A percentile compares a stretch with the other conserved stretches of the same genome.
phyloP scores from a whole-genome alignment of 177 flowering plant species.

The Tripterygium wilfordii region DNA sequence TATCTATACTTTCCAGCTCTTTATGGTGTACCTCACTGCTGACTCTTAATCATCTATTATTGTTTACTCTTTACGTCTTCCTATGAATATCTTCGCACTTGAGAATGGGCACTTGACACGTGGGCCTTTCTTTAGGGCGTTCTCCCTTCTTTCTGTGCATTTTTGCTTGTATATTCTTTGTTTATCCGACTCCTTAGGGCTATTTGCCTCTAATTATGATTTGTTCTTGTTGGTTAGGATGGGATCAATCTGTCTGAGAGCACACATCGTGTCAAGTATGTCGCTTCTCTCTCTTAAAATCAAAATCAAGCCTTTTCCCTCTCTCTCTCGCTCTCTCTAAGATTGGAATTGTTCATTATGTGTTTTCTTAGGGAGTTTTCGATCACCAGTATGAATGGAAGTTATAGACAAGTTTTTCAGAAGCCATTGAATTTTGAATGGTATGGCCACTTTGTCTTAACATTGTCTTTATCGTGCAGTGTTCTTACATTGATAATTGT shows the following conservation, averaged over 20 bases:
- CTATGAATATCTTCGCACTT: no score
- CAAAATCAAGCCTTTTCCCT: no score
- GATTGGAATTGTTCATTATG: conserved; percentile 2
- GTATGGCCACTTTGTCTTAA: conserved; percentile 25
- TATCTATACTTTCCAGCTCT: not conserved
- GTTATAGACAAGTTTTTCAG: conserved; percentile 78
- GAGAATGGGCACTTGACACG: no score
- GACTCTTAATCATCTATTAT: no score
- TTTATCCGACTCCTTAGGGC: not conserved
- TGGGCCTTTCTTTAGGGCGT: no score
- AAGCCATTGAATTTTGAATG: conserved; percentile 81
- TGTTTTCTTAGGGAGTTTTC: conserved; percentile 71
- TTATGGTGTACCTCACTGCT: not conserved
- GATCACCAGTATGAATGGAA: conserved; percentile 80
- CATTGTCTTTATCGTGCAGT: no score
- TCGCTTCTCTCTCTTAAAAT: not conserved
- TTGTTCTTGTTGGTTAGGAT: conserved; percentile 47
- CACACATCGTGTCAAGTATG: conserved; percentile 70
- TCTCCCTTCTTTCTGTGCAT: not conserved
- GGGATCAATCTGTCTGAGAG: conserved; percentile 63
- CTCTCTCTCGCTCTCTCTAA: not conserved
- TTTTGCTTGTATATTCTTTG: not conserved
- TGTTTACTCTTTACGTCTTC: not conserved
- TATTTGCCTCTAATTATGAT: conserved; percentile 1
- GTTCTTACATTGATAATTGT: no score